A percentile compares a stretch with the other conserved stretches of the same genome.
phyloP scores from a whole-genome alignment of 768 basidiomycete genomes.

The Serendipita sp. region DNA sequence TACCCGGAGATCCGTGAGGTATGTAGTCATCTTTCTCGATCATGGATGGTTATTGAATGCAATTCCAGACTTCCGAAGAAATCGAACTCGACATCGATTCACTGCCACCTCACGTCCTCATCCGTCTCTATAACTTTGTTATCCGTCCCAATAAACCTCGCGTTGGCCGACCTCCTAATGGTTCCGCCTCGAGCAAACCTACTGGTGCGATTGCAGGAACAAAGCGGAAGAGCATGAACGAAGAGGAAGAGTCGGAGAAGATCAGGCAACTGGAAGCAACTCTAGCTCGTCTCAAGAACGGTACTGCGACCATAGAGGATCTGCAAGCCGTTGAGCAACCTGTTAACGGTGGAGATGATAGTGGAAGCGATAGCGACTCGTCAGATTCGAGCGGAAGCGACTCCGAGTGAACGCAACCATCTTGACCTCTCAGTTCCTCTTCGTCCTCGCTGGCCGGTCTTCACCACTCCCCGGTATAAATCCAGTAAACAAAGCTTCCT shows the following conservation, averaged over 20 bases:
- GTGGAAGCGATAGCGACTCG: not conserved
- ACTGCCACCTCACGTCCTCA: conserved; percentile 70
- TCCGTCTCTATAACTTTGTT: conserved; percentile 91
- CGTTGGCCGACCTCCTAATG: conserved; percentile 24
- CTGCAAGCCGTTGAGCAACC: not conserved
- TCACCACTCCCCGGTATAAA: too few relatives aligned
- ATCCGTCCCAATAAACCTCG: conserved; percentile 41
- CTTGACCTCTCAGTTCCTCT: too few relatives aligned
- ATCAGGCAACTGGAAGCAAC: conserved; percentile 68
- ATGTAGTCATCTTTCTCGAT: conserved; percentile 22
- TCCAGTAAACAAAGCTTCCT: not conserved
- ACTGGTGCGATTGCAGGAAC: conserved; percentile 62
- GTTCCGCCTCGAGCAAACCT: conserved; percentile 16
- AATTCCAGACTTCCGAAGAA: conserved; percentile 76
- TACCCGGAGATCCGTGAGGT: conserved; percentile 90
- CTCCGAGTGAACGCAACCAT: not conserved
- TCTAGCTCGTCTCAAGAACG: not conserved
- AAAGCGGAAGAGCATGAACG: conserved; percentile 93
- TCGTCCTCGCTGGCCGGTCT: too few relatives aligned
- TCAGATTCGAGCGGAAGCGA: conserved; percentile 3
- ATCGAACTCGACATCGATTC: conserved; percentile 97
- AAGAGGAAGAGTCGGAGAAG: conserved; percentile 89
- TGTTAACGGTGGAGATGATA: not conserved
- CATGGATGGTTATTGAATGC: conserved; percentile 10
- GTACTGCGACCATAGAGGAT: not conserved